These are phyloP conservation scores for Artemisia tridentata DNA, from an alignment of 129 eudicot species.

Conservation along the genomic window DNA sequence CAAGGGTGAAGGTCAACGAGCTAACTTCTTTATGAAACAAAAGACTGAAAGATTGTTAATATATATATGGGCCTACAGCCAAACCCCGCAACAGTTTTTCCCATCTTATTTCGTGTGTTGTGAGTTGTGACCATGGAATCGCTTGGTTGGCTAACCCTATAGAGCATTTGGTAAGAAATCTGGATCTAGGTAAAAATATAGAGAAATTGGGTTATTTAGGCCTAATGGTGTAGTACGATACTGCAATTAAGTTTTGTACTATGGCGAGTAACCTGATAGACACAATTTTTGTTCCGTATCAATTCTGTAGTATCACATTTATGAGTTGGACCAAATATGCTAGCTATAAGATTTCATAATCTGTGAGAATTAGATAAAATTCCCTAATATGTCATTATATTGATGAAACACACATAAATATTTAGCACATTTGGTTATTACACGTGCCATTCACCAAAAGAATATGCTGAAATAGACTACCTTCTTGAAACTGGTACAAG, in stretches of 20 bases:
- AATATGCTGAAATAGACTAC: constrained; percentile 11
- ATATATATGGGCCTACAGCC: too few species aligned
- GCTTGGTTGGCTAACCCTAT: too few species aligned
- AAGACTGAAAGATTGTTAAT: too few species aligned
- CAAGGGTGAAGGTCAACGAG: too few species aligned
- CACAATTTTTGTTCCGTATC: constrained; percentile 1
- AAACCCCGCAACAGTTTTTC: too few species aligned
- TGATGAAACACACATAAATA: neutral
- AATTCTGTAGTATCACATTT: neutral
- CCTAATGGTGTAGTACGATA: neutral
- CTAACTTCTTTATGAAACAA: too few species aligned
- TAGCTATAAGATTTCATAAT: neutral
- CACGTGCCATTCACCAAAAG: neutral
- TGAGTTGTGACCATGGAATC: too few species aligned
- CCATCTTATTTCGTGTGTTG: too few species aligned
- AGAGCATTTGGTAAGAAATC: too few species aligned
- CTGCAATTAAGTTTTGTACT: neutral
- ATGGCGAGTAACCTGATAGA: neutral
- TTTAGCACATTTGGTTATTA: constrained; percentile 8
- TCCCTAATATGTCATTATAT: neutral
- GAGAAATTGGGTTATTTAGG: neutral
- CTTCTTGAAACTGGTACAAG: constrained; percentile 14
- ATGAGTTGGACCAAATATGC: constrained; percentile 4
- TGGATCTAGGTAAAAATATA: too few species aligned
- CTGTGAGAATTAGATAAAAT: neutral